Base-by-base conservation (phyloP, 768 basidiomycete genomes). In the Lanmaoa rubissima region DNA sequence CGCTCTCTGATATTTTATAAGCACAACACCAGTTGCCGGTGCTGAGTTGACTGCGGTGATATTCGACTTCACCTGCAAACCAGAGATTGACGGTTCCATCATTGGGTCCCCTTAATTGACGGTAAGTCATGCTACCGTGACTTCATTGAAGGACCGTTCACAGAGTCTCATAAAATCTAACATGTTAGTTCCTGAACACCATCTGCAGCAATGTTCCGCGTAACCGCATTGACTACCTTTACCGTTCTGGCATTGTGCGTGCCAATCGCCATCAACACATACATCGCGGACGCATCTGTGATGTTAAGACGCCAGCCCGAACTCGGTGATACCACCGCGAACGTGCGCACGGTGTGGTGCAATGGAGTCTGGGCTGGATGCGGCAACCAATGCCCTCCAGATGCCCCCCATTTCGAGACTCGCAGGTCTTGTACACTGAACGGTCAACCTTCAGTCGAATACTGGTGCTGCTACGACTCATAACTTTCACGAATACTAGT, bases 381-480 rank as follows among this genome's bases (percentile, higher is more conserved):
- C n/a, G 54, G 60, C 16, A 13, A 50, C 13, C 53, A 41, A 21
- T 58, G 49, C 39, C 38, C 49, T 19, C 3, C 56, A 17, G 24
- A 53, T 9, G 47, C 42, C 13, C 57, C 61, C 1, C 36, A 64
- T 31, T 56, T 55, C 39, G 51, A 62, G 46, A 62, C 49, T 16
- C 48, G 26, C 12, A 48, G 57, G 35, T 13, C 48, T 24, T 57
- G 64, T 17, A 57, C 49, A 2, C 17, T 59, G 44, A 40, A 40
- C 13, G 39, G 46, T 28, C 34, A 44, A 24, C 13, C 7, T 9
- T 39, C 56, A 5, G 26, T 61, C 44, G 55, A 61, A 48, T 61
- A 58, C 32, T 55, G 51, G 56, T 61, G 60, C 24, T 55, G 60
- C 50, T 54, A 57, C 42, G 16, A 44, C 4, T 47, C 50, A n/a